Evolutionary conservation across 2,329 filamentous ascomycete species (phyloP).

Genomic region (Dryadomyces quercus-mongolicae): DNA sequence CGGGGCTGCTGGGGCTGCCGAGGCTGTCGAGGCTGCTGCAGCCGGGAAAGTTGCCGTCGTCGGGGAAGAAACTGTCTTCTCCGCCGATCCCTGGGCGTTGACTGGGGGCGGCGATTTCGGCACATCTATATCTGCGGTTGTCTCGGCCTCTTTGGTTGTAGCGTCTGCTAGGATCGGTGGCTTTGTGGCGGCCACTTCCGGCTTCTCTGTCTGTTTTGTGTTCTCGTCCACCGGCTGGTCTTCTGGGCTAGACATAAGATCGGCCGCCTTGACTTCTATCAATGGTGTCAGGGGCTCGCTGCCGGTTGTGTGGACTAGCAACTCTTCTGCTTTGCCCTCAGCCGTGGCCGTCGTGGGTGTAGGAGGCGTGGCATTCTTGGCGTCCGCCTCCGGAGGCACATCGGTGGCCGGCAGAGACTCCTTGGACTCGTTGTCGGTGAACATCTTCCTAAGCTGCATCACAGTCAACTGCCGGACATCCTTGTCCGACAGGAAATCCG

Average conservation of each 20-base stretch:
- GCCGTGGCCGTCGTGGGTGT: slow-evolving; percentile 10
- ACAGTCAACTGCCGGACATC: slow-evolving; percentile 88
- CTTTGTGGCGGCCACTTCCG: background rate
- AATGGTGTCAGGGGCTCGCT: background rate
- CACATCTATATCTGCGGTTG: background rate
- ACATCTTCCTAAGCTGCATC: slow-evolving; percentile 87
- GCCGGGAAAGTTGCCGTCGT: background rate
- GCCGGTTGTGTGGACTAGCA: background rate
- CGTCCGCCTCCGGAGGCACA: slow-evolving; percentile 17
- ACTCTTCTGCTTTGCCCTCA: background rate
- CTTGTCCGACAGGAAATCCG: slow-evolving; percentile 89
- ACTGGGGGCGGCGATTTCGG: background rate
- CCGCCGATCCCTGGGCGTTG: background rate
- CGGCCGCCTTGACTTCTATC: too few relatives aligned
- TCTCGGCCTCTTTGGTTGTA: background rate
- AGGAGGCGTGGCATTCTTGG: slow-evolving; percentile 1
- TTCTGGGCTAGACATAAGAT: too few relatives aligned
- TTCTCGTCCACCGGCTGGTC: too few relatives aligned
- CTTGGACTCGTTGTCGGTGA: slow-evolving; percentile 78
- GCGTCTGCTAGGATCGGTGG: too few relatives aligned
- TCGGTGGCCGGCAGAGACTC: slow-evolving; percentile 62
- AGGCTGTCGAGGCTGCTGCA: too few relatives aligned
- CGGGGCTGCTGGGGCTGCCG: too few relatives aligned
- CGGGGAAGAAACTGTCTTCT: background rate
- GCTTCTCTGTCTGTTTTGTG: background rate